These are phyloP conservation scores for Nitzschia palea DNA, from an alignment of 108 stramenopile genomes.

Conservation along the genomic window DNA sequence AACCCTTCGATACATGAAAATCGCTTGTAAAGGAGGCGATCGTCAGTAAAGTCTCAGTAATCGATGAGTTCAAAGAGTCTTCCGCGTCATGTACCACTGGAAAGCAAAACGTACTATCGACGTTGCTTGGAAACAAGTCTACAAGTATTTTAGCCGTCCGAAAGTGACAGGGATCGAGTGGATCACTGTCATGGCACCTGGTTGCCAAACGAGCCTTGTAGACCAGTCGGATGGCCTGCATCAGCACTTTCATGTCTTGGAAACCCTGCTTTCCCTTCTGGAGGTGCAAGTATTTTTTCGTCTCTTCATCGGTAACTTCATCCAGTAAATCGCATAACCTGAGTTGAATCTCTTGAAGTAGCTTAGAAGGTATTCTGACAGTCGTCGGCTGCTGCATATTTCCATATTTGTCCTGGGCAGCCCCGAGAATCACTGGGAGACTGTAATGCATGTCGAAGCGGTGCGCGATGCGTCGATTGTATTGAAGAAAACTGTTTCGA, in stretches of 20 bases:
- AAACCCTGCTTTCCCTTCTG: background rate
- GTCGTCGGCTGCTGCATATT: too few relatives aligned
- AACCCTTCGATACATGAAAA: background rate
- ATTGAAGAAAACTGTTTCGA: too few relatives aligned
- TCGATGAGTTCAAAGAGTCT: background rate
- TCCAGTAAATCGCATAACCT: slow-evolving; percentile 10
- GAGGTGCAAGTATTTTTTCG: background rate
- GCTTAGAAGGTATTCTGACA: too few relatives aligned
- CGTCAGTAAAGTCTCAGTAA: background rate
- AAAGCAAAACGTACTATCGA: background rate
- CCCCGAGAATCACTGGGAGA: too few relatives aligned
- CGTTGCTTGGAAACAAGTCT: slow-evolving; percentile 3
- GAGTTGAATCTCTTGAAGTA: background rate
- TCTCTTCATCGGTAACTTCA: slow-evolving; percentile 8
- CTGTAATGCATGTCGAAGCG: too few relatives aligned
- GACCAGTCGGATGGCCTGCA: background rate
- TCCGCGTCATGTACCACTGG: background rate
- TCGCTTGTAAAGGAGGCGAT: background rate
- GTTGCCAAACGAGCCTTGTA: background rate
- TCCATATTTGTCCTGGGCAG: too few relatives aligned
- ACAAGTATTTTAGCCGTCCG: slow-evolving; percentile 1
- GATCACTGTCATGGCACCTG: too few relatives aligned
- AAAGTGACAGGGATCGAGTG: too few relatives aligned
- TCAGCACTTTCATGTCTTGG: background rate
- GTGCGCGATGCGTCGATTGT: too few relatives aligned